Percentiles rank a stretch among this genome's conserved stretches.
Evolutionary conservation across 2,329 filamentous ascomycete genomes (phyloP).

Genomic region (Penicillium sp.): DNA sequence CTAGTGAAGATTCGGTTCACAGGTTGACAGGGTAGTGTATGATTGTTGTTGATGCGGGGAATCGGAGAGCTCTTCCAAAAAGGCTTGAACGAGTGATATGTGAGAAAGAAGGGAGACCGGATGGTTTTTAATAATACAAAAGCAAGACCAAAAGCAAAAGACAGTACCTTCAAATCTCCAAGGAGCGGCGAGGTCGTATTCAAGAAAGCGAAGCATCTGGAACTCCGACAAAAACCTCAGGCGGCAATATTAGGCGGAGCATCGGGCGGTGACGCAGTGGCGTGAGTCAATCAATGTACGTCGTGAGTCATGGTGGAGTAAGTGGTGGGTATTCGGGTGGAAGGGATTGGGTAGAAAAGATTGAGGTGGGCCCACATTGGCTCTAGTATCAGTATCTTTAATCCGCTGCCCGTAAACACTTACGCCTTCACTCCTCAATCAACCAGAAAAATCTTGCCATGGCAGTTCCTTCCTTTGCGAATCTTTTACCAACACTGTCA

Average conservation of each 20-base stretch:
- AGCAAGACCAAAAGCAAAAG: slow-evolving; percentile 1
- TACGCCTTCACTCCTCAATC: too few relatives aligned
- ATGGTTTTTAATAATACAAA: neutral
- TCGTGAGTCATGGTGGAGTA: slow-evolving; percentile 9
- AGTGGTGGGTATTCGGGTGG: neutral
- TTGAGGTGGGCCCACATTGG: too few relatives aligned
- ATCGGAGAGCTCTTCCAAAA: neutral
- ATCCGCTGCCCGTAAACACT: too few relatives aligned
- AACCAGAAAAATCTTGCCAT: too few relatives aligned
- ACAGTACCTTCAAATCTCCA: slow-evolving; percentile 1
- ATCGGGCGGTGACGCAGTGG: slow-evolving; percentile 9
- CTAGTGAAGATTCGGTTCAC: neutral
- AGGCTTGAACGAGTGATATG: too few relatives aligned
- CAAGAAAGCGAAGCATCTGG: slow-evolving; percentile 11
- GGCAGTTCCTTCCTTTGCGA: too few relatives aligned
- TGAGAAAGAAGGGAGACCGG: neutral
- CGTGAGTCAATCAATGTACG: slow-evolving; percentile 9
- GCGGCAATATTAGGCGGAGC: slow-evolving; percentile 21
- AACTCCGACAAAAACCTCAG: slow-evolving; percentile 19
- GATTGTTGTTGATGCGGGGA: neutral
- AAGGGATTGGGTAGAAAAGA: too few relatives aligned
- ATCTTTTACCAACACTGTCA: too few relatives aligned
- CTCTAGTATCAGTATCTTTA: too few relatives aligned
- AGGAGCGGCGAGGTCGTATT: slow-evolving; percentile 6
- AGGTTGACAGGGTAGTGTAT: neutral